Conservation (phyloP, 1,139 yeast species). For the Lodderomyces elongisporus region DNA sequence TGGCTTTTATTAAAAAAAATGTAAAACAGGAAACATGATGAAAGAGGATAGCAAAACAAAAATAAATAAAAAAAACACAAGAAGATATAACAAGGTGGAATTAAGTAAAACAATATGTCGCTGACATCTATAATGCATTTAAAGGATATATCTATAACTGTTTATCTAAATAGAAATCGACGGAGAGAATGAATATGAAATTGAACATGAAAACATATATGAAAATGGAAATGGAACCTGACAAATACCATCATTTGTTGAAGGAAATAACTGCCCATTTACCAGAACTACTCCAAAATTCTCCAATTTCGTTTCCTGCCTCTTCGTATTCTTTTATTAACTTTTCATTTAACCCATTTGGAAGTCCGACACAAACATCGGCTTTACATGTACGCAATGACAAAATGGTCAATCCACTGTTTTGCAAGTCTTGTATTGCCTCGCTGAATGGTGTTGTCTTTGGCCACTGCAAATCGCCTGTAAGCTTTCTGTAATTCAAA, state of each 20-base stretch:
- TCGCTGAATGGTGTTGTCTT: conserved; percentile 65
- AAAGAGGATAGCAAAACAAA: neutral
- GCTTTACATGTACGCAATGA: conserved; percentile 93
- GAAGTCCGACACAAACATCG: conserved; percentile 88
- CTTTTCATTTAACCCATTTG: conserved; percentile 65
- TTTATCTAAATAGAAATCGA: no score
- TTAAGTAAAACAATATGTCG: no score
- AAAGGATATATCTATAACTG: no score
- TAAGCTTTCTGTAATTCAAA: conserved; percentile 86
- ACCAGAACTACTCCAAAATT: conserved; percentile 83
- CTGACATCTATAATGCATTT: no score
- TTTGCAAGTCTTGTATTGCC: conserved; percentile 68
- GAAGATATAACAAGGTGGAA: no score
- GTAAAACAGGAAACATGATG: no score
- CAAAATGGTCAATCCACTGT: conserved; percentile 56
- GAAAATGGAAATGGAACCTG: no score
- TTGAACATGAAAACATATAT: no score
- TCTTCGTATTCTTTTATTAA: conserved; percentile 54
- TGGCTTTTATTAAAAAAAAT: no score
- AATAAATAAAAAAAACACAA: no score
- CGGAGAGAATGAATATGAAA: no score
- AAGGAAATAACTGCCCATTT: conserved; percentile 81
- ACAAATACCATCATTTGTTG: conserved; percentile 10
- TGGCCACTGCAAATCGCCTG: conserved; percentile 88
- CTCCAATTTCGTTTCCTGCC: conserved; percentile 59